These are phyloP conservation scores for Aspergillus sp. DNA, from an alignment of 2,329 filamentous ascomycete genomes.

Conservation along the genomic window DNA sequence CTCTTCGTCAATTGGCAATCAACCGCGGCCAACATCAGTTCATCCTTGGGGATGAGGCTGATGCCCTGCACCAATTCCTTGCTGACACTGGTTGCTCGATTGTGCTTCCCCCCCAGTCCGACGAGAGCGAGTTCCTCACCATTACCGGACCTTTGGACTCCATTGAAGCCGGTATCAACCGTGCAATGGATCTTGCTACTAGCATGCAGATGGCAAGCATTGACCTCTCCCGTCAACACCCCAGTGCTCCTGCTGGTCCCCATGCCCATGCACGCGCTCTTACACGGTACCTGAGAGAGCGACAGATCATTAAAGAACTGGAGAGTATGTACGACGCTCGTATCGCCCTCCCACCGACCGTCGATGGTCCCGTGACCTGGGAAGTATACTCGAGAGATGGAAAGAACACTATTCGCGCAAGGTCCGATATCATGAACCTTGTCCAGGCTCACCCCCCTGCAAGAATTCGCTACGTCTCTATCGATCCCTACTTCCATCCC, in stretches of 20 bases:
- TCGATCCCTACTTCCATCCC: constrained; percentile 47
- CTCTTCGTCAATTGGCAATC: constrained; percentile 73
- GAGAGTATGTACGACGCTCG: constrained; percentile 78
- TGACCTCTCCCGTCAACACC: constrained; percentile 76
- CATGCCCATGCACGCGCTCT: constrained; percentile 78
- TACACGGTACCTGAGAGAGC: constrained; percentile 80
- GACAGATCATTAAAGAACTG: constrained; percentile 74
- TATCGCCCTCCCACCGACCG: constrained; percentile 70
- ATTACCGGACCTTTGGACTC: constrained; percentile 74
- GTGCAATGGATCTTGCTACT: constrained; percentile 81
- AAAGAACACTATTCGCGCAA: constrained; percentile 61
- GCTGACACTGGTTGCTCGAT: constrained; percentile 86
- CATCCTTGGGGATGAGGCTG: constrained; percentile 79
- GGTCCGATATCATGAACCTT: constrained; percentile 46
- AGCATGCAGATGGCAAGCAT: constrained; percentile 80
- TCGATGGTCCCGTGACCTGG: constrained; percentile 70
- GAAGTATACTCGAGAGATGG: constrained; percentile 82
- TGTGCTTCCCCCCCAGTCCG: constrained; percentile 68
- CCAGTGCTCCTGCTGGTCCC: constrained; percentile 65
- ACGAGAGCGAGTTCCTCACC: constrained; percentile 78
- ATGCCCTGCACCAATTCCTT: constrained; percentile 80
- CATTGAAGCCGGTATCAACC: constrained; percentile 71
- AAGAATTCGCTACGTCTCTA: constrained; percentile 38
- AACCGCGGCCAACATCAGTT: constrained; percentile 89
- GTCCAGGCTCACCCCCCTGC: constrained; percentile 45